Percentiles rank a stretch among this genome's conserved stretches.
Conservation (phyloP, 2,329 filamentous ascomycete genomes). For the Colletotrichum sp. region DNA sequence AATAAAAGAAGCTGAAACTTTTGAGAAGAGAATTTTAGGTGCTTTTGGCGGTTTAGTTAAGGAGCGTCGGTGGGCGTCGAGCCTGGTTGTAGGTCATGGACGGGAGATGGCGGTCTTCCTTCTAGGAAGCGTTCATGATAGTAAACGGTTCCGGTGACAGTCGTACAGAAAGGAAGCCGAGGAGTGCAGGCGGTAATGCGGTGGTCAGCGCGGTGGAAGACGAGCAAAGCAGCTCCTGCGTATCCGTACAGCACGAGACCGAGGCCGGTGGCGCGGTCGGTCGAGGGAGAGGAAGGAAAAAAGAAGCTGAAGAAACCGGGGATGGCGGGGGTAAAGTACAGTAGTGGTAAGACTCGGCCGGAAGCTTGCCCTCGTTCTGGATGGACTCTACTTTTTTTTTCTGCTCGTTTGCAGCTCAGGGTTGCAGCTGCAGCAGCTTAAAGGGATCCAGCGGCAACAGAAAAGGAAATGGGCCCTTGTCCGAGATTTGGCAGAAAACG, state of each 20-base stretch:
- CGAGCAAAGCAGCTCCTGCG: conserved; percentile 12
- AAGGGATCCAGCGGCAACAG: conserved; percentile 1
- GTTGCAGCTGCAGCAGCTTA: conserved; percentile 17
- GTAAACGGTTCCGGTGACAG: conserved; percentile 4
- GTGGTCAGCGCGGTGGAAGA: conserved; percentile 15
- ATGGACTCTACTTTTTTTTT: neutral
- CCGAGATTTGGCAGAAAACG: neutral
- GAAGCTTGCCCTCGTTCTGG: neutral
- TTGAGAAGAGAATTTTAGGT: conserved; percentile 10
- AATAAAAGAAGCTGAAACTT: neutral
- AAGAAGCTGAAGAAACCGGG: neutral
- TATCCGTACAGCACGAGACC: conserved; percentile 11
- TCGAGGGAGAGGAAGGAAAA: neutral
- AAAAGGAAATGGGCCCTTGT: conserved; percentile 9
- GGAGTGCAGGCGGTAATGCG: conserved; percentile 12
- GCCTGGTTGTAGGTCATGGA: conserved; percentile 11
- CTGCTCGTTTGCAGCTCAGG: neutral
- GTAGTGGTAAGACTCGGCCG: neutral
- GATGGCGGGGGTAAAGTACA: conserved; percentile 7
- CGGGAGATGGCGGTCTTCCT: conserved; percentile 9
- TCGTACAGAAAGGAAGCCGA: conserved; percentile 5
- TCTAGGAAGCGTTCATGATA: conserved; percentile 22
- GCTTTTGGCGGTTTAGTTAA: neutral
- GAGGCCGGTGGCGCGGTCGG: conserved; percentile 17
- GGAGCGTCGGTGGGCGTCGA: conserved; percentile 21